Percentiles rank a stretch among this genome's conserved stretches.
phyloP scores from a whole-genome alignment of 148 eudicot species.

The Silene uniflora region DNA sequence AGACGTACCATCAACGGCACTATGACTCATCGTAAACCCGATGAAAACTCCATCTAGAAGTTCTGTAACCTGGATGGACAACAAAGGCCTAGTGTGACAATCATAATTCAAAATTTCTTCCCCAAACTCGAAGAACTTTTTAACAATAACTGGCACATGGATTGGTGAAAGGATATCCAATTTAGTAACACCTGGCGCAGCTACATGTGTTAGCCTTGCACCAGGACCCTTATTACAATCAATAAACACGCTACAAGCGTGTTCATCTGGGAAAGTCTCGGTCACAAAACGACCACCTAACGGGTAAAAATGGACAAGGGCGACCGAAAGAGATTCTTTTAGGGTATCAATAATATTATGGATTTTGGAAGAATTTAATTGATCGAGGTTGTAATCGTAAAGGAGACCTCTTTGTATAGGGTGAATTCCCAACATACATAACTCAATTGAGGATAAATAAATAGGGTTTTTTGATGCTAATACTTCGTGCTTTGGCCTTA shows the following conservation, averaged over 20 bases:
- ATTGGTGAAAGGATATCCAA: conserved; percentile 22
- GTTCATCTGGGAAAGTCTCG: not conserved
- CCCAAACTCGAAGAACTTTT: conserved; percentile 30
- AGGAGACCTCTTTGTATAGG: conserved; percentile 29
- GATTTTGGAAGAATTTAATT: not conserved
- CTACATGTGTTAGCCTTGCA: conserved; percentile 40
- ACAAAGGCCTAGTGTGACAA: conserved; percentile 41
- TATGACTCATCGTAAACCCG: conserved; percentile 51
- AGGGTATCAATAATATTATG: not conserved
- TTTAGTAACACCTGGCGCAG: conserved; percentile 13
- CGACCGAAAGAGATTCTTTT: conserved; percentile 6
- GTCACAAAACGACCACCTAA: conserved; percentile 20
- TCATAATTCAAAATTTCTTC: conserved; percentile 32
- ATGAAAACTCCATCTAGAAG: conserved; percentile 58
- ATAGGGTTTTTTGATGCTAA: conserved; percentile 9
- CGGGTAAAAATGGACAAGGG: conserved; percentile 17
- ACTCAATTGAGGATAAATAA: conserved; percentile 17
- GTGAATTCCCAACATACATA: not conserved
- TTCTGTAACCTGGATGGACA: conserved; percentile 57
- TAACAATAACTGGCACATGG: conserved; percentile 27
- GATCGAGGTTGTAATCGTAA: not conserved
- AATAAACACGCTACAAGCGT: conserved; percentile 11
- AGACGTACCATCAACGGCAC: conserved; percentile 53
- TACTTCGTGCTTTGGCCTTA: conserved; percentile 22
- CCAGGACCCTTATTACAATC: conserved; percentile 44